A percentile compares a stretch with the other conserved stretches of the same genome.
Conservation (phyloP, 2,329 filamentous ascomycete genomes). For the Calonectria hongkongensis region DNA sequence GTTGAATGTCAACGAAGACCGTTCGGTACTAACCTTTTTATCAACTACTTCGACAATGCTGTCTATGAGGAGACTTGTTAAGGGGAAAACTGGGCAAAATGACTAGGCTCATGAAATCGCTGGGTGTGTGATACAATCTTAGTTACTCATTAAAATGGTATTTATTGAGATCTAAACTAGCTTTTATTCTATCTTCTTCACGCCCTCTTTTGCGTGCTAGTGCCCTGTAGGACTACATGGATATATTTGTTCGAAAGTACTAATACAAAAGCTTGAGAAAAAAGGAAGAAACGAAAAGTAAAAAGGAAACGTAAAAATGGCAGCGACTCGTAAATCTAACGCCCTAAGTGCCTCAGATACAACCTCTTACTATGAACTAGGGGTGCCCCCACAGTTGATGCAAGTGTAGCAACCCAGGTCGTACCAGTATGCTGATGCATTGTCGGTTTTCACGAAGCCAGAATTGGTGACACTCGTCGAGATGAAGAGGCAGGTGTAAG, state of each 20-base stretch:
- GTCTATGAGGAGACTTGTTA: neutral
- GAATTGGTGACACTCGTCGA: neutral
- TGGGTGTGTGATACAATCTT: neutral
- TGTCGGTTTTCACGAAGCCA: neutral
- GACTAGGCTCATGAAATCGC: neutral
- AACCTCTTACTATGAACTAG: neutral
- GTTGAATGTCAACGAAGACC: neutral
- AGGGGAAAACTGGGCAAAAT: neutral
- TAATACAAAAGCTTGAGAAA: neutral
- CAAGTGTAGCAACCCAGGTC: slow-evolving; percentile 5
- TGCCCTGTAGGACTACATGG: neutral
- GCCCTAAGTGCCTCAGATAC: neutral
- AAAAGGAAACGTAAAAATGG: neutral
- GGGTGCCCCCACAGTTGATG: neutral
- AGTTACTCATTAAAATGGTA: neutral
- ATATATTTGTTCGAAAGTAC: slow-evolving; percentile 2
- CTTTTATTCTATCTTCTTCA: neutral
- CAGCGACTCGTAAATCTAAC: no score
- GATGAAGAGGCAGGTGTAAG: slow-evolving; percentile 4
- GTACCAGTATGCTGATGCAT: neutral
- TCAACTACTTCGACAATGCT: neutral
- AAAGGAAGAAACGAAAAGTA: neutral
- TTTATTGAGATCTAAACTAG: slow-evolving; percentile 1
- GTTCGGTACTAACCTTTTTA: neutral
- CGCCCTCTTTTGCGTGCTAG: no score